Percentiles rank a stretch among this genome's conserved stretches.
phyloP scores from a whole-genome alignment of 768 basidiomycete species.

The Gautieria morchelliformis region DNA sequence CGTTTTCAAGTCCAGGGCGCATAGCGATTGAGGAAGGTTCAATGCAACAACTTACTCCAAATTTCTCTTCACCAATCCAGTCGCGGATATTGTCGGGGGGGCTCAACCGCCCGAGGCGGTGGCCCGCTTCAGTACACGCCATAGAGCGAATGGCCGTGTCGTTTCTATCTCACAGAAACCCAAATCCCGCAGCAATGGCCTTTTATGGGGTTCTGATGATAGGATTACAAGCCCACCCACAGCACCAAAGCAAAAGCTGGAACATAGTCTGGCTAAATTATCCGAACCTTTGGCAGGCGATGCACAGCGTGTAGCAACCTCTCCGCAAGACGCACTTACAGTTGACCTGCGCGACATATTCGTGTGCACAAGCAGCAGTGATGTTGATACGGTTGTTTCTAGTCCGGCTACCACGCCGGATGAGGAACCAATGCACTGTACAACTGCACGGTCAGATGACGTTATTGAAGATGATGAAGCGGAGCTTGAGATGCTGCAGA shows the following conservation, averaged over 20 bases:
- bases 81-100: not conserved
- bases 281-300: not conserved
- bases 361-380: not conserved
- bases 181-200: not conserved
- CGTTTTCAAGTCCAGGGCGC: not conserved
- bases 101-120: not conserved
- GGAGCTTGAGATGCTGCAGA: not conserved
- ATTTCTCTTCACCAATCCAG: conserved; percentile 3
- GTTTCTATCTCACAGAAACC: not conserved
- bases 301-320: not conserved
- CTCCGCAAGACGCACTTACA: not conserved
- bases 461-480: conserved; percentile 1
- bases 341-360: conserved; percentile 4
- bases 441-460: not conserved
- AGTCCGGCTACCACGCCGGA: not conserved
- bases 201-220: not conserved
- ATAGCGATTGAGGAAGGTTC: not conserved
- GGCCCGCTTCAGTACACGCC: not conserved
- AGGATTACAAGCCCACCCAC: conserved; percentile 7
- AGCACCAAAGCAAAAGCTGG: not conserved
- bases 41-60: not conserved
- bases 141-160: not conserved
- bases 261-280: not conserved
- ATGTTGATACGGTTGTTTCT: not conserved
- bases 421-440: not conserved